phyloP scores from a whole-genome alignment of 1,284 basidiomycete genomes.

The Ustilago esculenta region DNA sequence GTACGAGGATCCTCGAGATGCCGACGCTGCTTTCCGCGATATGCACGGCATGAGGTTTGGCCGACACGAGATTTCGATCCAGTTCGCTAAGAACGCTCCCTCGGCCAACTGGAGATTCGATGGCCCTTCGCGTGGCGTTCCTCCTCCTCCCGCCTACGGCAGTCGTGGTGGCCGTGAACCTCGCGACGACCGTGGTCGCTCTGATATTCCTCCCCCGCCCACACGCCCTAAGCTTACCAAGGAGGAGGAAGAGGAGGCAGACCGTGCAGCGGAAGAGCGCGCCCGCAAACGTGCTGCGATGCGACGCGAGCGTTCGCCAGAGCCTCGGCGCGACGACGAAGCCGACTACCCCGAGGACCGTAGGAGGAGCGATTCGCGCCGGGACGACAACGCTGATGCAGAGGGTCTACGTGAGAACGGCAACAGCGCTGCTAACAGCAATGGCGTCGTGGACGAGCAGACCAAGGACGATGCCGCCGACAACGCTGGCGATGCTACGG shows the following conservation, averaged over 20 bases:
- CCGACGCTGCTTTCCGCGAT: conserved; percentile 57
- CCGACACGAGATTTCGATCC: conserved; percentile 50
- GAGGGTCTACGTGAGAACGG: conserved; percentile 34
- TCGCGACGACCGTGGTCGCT: conserved; percentile 25
- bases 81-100: conserved; percentile 60
- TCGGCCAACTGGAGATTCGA: conserved; percentile 57
- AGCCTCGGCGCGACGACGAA: conserved; percentile 27
- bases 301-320: conserved; percentile 45
- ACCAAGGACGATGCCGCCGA: conserved; percentile 13
- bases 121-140: conserved; percentile 43
- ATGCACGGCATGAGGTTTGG: conserved; percentile 62
- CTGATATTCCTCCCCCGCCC: conserved; percentile 25
- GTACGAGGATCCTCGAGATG: conserved; percentile 59
- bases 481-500: not conserved
- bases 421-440: conserved; percentile 17
- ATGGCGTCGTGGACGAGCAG: conserved; percentile 9
- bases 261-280: conserved; percentile 47
- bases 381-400: conserved; percentile 27
- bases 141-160: conserved; percentile 41
- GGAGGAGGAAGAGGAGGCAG: conserved; percentile 47
- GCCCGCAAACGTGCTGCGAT: conserved; percentile 38
- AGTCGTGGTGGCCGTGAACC: conserved; percentile 31
- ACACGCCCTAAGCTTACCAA: conserved; percentile 22
- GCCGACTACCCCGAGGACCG: conserved; percentile 43
- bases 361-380: conserved; percentile 21